These are phyloP conservation scores for Cladophialophora yegresii DNA, from an alignment of 2,329 filamentous ascomycete species.

Conservation along the genomic window DNA sequence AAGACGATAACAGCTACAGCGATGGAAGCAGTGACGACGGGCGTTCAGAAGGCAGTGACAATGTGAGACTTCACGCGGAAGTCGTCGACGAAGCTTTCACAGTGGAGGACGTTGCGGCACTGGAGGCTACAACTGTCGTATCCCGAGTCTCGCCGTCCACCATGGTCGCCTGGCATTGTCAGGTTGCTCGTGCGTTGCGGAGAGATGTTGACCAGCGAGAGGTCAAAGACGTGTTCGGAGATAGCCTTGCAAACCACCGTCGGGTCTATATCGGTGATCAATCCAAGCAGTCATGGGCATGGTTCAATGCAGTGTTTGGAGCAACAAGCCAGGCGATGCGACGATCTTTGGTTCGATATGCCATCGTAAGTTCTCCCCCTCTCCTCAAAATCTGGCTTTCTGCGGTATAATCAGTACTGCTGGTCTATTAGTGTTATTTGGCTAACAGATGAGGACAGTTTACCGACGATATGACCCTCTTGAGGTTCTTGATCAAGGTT, in stretches of 20 bases:
- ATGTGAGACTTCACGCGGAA: constrained; percentile 48
- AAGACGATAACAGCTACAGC: constrained; percentile 40
- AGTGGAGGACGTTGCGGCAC: constrained; percentile 71
- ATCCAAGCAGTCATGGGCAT: constrained; percentile 25
- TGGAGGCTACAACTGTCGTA: constrained; percentile 65
- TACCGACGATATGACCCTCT: constrained; percentile 56
- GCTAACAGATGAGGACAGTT: constrained; percentile 17
- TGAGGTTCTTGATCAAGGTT: constrained; percentile 62
- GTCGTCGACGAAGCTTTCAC: constrained; percentile 70
- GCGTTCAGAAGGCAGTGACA: constrained; percentile 40
- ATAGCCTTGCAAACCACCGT: not conserved
- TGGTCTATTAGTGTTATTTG: not conserved
- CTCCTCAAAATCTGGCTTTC: not conserved
- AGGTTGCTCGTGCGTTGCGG: constrained; percentile 42
- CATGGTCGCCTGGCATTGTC: constrained; percentile 51
- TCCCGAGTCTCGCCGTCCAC: constrained; percentile 60
- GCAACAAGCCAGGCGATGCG: constrained; percentile 3
- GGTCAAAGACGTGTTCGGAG: constrained; percentile 15
- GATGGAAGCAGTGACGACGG: constrained; percentile 40
- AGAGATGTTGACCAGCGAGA: constrained; percentile 28
- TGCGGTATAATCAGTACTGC: not conserved
- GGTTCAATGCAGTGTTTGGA: constrained; percentile 27
- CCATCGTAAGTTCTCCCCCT: constrained; percentile 42
- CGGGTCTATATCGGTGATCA: constrained; percentile 7
- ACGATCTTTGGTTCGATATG: constrained; percentile 46